Percentiles rank a stretch among this genome's conserved stretches.
Conservation (phyloP, 192 early-diverging fungal genomes). For the Backusella australiensis region DNA sequence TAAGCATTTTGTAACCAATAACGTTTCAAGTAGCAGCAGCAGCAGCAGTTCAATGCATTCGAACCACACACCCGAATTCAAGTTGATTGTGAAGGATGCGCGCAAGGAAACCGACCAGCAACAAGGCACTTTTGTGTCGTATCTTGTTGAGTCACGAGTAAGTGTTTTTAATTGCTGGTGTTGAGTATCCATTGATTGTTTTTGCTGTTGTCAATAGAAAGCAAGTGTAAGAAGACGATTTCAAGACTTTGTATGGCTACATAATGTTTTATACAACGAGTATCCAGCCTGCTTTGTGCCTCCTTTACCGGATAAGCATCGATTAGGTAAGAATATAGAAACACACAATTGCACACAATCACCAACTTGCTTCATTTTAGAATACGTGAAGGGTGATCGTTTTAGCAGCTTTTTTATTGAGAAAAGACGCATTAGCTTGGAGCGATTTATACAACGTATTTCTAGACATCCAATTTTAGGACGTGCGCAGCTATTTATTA, state of each 20-base stretch:
- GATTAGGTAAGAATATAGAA: constrained; percentile 56
- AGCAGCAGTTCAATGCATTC: background rate
- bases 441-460: constrained; percentile 82
- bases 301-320: constrained; percentile 91
- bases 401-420: constrained; percentile 91
- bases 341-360: too few species aligned
- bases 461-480: constrained; percentile 82
- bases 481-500: constrained; percentile 60
- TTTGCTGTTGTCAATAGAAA: constrained; percentile 37
- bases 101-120: constrained; percentile 91
- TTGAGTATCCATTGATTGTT: background rate
- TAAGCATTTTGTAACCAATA: background rate
- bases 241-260: constrained; percentile 93
- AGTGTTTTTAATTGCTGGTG: background rate
- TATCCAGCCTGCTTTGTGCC: constrained; percentile 83
- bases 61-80: background rate
- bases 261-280: constrained; percentile 69
- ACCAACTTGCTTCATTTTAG: constrained; percentile 28
- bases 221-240: constrained; percentile 82
- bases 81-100: constrained; percentile 73
- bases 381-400: constrained; percentile 94
- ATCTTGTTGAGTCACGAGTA: constrained; percentile 78
- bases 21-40: background rate
- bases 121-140: constrained; percentile 77
- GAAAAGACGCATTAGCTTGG: constrained; percentile 72